Percentiles rank a stretch among this genome's conserved stretches.
These are phyloP conservation scores for Plasmopara halstedii DNA, from an alignment of 352 stramenopile genomes.

Conservation along the genomic window DNA sequence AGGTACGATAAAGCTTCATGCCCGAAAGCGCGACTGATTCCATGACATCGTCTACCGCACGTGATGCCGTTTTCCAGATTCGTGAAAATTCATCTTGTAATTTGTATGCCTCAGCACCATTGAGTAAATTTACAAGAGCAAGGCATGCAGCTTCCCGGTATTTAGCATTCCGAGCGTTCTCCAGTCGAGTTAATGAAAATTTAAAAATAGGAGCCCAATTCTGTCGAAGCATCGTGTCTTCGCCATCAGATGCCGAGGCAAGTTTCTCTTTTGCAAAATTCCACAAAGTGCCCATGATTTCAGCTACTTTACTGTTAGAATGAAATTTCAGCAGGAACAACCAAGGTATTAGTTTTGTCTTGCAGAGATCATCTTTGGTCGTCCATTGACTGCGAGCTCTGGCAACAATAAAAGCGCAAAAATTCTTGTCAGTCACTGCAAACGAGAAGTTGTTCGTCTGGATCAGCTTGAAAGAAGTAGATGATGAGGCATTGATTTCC, in stretches of 20 bases:
- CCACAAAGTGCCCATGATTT: conserved; percentile 66
- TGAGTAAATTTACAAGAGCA: conserved; percentile 56
- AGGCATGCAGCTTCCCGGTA: conserved; percentile 69
- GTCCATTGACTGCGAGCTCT: conserved; percentile 58
- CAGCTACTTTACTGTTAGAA: conserved; percentile 52
- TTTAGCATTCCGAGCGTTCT: conserved; percentile 69
- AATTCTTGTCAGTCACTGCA: conserved; percentile 27
- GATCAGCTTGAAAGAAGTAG: neutral
- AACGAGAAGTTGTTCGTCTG: conserved; percentile 37
- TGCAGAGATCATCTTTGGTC: conserved; percentile 36
- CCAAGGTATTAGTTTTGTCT: conserved; percentile 58
- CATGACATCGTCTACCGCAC: conserved; percentile 75
- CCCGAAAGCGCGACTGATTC: conserved; percentile 50
- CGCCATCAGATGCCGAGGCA: conserved; percentile 17
- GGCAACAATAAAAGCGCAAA: conserved; percentile 37
- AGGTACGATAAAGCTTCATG: conserved; percentile 65
- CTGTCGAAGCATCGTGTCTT: conserved; percentile 45
- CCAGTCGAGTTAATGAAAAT: conserved; percentile 50
- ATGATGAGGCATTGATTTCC: conserved; percentile 22
- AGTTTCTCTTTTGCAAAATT: conserved; percentile 44
- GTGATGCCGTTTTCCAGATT: conserved; percentile 59
- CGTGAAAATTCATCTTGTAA: conserved; percentile 42
- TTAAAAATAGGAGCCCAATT: conserved; percentile 46
- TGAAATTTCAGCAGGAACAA: conserved; percentile 75
- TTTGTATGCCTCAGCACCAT: conserved; percentile 38